Percentiles rank a stretch among this genome's conserved stretches.
Conservation (phyloP, 106 monocot genomes). For the Amphibolis antarctica region DNA sequence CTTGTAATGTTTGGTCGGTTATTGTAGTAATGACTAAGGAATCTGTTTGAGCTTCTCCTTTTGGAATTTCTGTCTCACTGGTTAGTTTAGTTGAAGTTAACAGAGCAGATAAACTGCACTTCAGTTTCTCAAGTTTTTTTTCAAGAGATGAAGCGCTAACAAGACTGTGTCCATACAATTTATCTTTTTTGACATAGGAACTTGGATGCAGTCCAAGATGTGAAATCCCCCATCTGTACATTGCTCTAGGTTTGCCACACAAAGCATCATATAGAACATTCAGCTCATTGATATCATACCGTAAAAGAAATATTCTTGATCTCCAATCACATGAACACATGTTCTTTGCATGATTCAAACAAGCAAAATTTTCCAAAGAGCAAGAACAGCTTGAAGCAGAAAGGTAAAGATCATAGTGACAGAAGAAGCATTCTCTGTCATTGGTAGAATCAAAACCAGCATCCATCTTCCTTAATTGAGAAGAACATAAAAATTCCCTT, state of each 20-base stretch:
- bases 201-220: constrained; percentile 54
- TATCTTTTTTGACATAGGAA: constrained; percentile 12
- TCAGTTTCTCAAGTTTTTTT: background rate
- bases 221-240: constrained; percentile 56
- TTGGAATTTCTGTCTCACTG: background rate
- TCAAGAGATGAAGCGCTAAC: background rate
- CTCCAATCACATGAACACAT: constrained; percentile 59
- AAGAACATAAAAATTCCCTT: constrained; percentile 12
- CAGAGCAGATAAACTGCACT: background rate
- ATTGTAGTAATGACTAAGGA: no score
- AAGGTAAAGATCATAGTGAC: constrained; percentile 78
- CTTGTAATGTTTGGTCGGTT: background rate
- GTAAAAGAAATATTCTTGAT: constrained; percentile 44
- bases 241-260: constrained; percentile 52
- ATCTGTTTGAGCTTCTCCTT: background rate
- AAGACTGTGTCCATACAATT: constrained; percentile 1
- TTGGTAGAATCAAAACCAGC: constrained; percentile 39
- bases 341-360: constrained; percentile 64
- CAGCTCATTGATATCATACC: constrained; percentile 66
- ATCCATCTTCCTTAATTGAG: constrained; percentile 62
- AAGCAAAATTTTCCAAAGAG: constrained; percentile 62
- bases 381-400: constrained; percentile 60
- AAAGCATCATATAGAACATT: constrained; percentile 57
- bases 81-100: background rate
- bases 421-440: constrained; percentile 70